Evolutionary conservation across 148 eudicot genomes (phyloP).

Genomic region (Vaccinium myrtillus): DNA sequence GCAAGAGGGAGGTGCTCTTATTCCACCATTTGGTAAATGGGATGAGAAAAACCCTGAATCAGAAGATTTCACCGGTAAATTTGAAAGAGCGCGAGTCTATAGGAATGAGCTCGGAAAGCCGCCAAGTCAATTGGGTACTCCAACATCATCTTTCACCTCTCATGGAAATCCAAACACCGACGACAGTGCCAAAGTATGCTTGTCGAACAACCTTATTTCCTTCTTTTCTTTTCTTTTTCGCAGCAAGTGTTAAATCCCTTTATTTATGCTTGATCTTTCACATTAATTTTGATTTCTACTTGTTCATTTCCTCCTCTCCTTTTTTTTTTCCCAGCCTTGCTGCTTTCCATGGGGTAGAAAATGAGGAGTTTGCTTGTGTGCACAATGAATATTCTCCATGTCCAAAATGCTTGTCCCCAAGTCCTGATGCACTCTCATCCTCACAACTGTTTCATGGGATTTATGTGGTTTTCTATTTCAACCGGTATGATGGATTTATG

Average conservation of each 20-base stretch:
- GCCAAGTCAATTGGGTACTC: conserved; percentile 2
- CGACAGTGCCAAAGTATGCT: neutral
- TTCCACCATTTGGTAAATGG: conserved; percentile 56
- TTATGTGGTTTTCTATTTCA: too few relatives aligned
- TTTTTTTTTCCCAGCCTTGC: conserved; percentile 16
- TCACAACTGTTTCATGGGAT: neutral
- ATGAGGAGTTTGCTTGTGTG: conserved; percentile 8
- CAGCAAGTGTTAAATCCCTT: neutral
- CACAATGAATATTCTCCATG: too few relatives aligned
- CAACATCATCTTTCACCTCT: conserved; percentile 8
- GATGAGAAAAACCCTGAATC: conserved; percentile 43
- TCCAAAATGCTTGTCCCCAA: too few relatives aligned
- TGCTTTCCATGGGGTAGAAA: conserved; percentile 39
- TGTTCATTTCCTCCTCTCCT: neutral
- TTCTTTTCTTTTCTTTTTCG: too few relatives aligned
- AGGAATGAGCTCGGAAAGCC: conserved; percentile 23
- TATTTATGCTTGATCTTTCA: neutral
- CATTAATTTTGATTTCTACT: neutral
- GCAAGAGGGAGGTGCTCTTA: conserved; percentile 50
- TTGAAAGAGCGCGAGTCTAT: conserved; percentile 38
- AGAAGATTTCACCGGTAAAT: conserved; percentile 44
- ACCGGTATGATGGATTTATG: too few relatives aligned
- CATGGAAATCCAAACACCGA: neutral
- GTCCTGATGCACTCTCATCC: neutral
- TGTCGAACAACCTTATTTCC: neutral